Conservation (phyloP, 2,329 filamentous ascomycete genomes). For the Lasiodiplodia sp. region DNA sequence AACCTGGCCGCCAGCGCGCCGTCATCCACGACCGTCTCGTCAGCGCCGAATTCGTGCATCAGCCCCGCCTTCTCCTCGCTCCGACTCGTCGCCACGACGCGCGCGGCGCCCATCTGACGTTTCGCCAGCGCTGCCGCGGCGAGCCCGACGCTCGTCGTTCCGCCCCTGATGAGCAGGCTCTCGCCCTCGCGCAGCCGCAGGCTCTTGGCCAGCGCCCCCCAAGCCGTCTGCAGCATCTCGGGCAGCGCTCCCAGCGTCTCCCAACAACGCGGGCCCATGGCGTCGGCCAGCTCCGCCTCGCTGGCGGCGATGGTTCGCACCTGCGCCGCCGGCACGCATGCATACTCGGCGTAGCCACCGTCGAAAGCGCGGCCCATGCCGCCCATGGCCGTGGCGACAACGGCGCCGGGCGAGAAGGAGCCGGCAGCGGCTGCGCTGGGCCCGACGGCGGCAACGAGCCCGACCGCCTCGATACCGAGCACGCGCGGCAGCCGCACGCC, state of each 20-base stretch:
- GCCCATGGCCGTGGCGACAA: conserved; percentile 52
- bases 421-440: conserved; percentile 32
- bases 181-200: conserved; percentile 51
- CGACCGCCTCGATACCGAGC: conserved; percentile 57
- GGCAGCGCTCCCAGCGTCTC: conserved; percentile 55
- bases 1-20: conserved; percentile 50
- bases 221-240: conserved; percentile 61
- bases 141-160: conserved; percentile 57
- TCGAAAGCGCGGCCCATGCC: conserved; percentile 48
- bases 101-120: conserved; percentile 43
- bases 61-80: conserved; percentile 40
- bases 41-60: conserved; percentile 50
- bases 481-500: conserved; percentile 53
- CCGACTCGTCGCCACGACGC: conserved; percentile 51
- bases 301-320: conserved; percentile 85
- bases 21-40: conserved; percentile 55
- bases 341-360: conserved; percentile 60
- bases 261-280: conserved; percentile 46
- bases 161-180: conserved; percentile 57
- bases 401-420: conserved; percentile 46
- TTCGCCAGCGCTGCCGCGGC: conserved; percentile 57
- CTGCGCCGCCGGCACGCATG: conserved; percentile 55
- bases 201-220: conserved; percentile 51
- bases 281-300: conserved; percentile 43
- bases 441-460: conserved; percentile 49